Evolutionary conservation across 2,329 filamentous ascomycete species (phyloP).

Genomic region (Meredithiella fracta): DNA sequence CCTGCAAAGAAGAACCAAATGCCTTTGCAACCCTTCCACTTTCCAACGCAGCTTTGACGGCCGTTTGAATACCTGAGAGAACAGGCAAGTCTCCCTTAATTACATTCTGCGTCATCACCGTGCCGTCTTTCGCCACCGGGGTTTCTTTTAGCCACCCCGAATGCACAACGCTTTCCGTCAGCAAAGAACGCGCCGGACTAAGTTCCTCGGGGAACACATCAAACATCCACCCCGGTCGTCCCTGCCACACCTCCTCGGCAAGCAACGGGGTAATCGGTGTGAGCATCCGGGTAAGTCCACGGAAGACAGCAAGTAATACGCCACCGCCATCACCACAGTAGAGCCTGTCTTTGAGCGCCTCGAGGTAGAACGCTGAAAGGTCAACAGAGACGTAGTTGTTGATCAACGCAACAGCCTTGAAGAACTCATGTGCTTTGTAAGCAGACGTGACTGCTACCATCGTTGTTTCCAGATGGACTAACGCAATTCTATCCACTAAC

Average conservation of each 20-base stretch:
- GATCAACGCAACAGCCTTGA: conserved; percentile 54
- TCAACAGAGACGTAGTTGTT: conserved; percentile 71
- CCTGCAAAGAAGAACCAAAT: conserved; percentile 68
- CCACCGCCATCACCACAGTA: conserved; percentile 66
- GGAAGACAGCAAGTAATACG: conserved; percentile 48
- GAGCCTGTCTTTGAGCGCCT: conserved; percentile 76
- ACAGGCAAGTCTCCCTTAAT: conserved; percentile 23
- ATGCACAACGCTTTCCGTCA: conserved; percentile 23
- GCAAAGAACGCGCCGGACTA: conserved; percentile 32
- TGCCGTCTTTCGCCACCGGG: neutral
- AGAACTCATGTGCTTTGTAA: conserved; percentile 63
- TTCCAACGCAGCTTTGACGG: conserved; percentile 64
- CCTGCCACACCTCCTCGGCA: conserved; percentile 76
- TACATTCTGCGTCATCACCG: neutral
- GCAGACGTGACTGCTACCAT: conserved; percentile 47
- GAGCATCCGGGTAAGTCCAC: conserved; percentile 60
- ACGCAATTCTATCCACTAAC: conserved; percentile 54
- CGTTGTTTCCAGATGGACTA: conserved; percentile 54
- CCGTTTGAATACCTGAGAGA: conserved; percentile 41
- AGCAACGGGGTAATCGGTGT: conserved; percentile 67
- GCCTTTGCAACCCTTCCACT: conserved; percentile 51
- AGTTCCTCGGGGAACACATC: neutral
- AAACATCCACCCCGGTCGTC: conserved; percentile 49
- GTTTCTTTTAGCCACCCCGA: neutral
- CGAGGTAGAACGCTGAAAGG: conserved; percentile 85